Evolutionary conservation across 495 filamentous ascomycete species (phyloP).

Genomic region (Aspergillus olivimuriae): DNA sequence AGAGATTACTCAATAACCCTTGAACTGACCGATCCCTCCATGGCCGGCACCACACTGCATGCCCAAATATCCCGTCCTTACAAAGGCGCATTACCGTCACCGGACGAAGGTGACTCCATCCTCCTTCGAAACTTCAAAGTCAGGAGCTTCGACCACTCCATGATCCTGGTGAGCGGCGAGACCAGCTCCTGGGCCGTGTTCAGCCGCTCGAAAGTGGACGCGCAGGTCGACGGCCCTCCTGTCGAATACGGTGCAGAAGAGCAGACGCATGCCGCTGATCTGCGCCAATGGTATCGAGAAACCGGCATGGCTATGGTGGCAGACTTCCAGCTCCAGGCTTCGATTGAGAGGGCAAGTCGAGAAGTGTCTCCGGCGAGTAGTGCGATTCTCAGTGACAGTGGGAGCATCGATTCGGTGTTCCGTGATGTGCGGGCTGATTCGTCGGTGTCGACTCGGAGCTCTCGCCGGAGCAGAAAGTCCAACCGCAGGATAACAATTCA

Average conservation of each 20-base stretch:
- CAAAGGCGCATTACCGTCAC: conserved; percentile 60
- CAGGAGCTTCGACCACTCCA: conserved; percentile 35
- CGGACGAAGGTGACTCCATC: conserved; percentile 66
- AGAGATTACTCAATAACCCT: conserved; percentile 65
- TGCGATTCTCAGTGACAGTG: conserved; percentile 28
- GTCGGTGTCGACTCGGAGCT: conserved; percentile 21
- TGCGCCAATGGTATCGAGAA: conserved; percentile 42
- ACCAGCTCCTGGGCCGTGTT: conserved; percentile 64
- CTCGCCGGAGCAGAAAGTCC: conserved; percentile 25
- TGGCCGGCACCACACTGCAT: conserved; percentile 34
- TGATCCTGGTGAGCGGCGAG: conserved; percentile 42
- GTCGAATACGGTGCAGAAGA: conserved; percentile 60
- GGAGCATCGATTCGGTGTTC: conserved; percentile 22
- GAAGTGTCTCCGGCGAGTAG: conserved; percentile 26
- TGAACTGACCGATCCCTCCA: conserved; percentile 60
- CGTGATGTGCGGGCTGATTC: conserved; percentile 16
- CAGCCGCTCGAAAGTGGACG: conserved; percentile 30
- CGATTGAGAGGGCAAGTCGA: conserved; percentile 30
- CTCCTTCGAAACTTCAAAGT: conserved; percentile 73
- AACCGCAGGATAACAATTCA: conserved; percentile 36
- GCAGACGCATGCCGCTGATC: conserved; percentile 42
- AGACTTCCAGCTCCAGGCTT: conserved; percentile 33
- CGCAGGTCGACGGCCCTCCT: conserved; percentile 52
- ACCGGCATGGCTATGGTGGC: conserved; percentile 30
- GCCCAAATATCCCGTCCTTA: conserved; percentile 73